phyloP scores from a whole-genome alignment of 352 stramenopile genomes.

The Elongisporangium senticosum region DNA sequence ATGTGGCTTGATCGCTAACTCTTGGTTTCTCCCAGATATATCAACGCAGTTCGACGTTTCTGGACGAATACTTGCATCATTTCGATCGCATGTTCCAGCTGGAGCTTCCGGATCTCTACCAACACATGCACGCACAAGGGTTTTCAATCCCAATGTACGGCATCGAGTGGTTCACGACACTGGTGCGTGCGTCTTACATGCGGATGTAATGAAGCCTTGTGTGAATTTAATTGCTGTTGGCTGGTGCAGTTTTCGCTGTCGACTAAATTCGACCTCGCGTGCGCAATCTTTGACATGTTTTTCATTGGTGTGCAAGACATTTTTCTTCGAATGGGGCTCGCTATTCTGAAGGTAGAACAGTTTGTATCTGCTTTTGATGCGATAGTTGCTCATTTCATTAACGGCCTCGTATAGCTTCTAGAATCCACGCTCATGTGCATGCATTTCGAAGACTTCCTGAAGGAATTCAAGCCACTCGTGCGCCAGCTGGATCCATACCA shows the following conservation, averaged over 20 bases:
- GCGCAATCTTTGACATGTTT: conserved; percentile 82
- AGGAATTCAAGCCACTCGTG: conserved; percentile 76
- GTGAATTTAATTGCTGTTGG: background rate
- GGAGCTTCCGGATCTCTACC: conserved; percentile 59
- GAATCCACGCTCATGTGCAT: conserved; percentile 82
- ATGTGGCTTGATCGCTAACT: background rate
- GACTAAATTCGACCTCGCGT: conserved; percentile 74
- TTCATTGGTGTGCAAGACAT: conserved; percentile 76
- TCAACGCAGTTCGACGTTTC: conserved; percentile 74
- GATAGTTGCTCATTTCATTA: background rate
- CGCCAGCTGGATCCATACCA: conserved; percentile 75
- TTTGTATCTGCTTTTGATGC: background rate
- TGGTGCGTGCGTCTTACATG: conserved; percentile 22
- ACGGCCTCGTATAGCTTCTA: conserved; percentile 20
- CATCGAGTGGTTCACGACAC: conserved; percentile 86
- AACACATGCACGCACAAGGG: conserved; percentile 53
- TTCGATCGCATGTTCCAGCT: conserved; percentile 72
- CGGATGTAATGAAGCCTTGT: background rate
- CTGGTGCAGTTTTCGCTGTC: conserved; percentile 65
- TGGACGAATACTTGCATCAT: conserved; percentile 81
- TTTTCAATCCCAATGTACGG: conserved; percentile 81
- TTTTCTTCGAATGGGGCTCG: conserved; percentile 72
- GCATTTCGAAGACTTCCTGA: conserved; percentile 77
- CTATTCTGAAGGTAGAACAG: conserved; percentile 55
- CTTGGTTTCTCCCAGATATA: conserved; percentile 38